Evolutionary conservation across 805 yeast species (phyloP).

Genomic region (Candida wancherniae): DNA sequence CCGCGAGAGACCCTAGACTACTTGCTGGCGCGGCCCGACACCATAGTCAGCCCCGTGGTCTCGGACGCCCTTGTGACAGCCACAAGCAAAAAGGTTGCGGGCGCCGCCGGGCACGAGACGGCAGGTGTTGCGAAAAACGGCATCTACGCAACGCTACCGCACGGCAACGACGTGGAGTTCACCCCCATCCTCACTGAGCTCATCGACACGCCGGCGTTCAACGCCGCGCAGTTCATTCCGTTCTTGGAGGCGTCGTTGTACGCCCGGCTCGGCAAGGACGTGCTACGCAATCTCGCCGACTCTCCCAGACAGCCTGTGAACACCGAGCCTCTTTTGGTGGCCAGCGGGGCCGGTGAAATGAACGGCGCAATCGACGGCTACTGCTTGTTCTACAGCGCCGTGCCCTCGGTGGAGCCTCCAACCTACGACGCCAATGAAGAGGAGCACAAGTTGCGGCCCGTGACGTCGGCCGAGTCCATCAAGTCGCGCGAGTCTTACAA

Average conservation of each 20-base stretch:
- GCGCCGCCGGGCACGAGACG: not conserved
- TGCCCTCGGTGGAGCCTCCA: slow-evolving; percentile 63
- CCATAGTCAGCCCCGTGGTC: slow-evolving; percentile 29
- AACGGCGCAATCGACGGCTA: slow-evolving; percentile 77
- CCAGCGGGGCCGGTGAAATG: slow-evolving; percentile 73
- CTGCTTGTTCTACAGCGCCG: slow-evolving; percentile 61
- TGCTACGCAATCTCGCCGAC: slow-evolving; percentile 56
- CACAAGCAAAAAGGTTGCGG: not conserved
- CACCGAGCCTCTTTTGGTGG: slow-evolving; percentile 65
- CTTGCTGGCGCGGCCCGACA: slow-evolving; percentile 10
- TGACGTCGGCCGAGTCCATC: slow-evolving; percentile 4
- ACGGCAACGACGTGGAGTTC: slow-evolving; percentile 4
- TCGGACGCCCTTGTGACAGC: slow-evolving; percentile 16
- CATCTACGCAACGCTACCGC: slow-evolving; percentile 19
- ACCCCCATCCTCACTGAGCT: slow-evolving; percentile 60
- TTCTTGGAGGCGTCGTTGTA: slow-evolving; percentile 70
- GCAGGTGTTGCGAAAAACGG: slow-evolving; percentile 15
- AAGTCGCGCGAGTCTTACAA: slow-evolving; percentile 8
- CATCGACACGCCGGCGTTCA: slow-evolving; percentile 71
- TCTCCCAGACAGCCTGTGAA: slow-evolving; percentile 58
- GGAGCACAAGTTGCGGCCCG: not conserved
- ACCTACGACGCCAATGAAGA: slow-evolving; percentile 37
- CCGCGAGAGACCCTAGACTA: slow-evolving; percentile 11
- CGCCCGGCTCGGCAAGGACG: slow-evolving; percentile 53
- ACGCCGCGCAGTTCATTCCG: slow-evolving; percentile 64